Evolutionary conservation across 164 flowering plant species (phyloP), one percentile per base, ranked within the genome.

Genomic region (Berberis thunbergii): DNA sequence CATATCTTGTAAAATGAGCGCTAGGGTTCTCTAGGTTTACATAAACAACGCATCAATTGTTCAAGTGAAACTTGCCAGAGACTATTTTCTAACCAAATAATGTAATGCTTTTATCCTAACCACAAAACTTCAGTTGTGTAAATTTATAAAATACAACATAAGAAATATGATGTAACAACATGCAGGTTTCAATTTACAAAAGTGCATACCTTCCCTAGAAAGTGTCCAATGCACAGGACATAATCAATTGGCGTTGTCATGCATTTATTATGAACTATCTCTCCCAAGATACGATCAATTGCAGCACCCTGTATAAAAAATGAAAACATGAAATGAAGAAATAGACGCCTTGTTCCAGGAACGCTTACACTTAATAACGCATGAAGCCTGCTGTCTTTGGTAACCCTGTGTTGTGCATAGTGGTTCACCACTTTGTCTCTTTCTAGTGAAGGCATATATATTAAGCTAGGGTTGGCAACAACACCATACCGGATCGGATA

Each of bases 261-360:
- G 74, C 78, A 70, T 73, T 81, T 83, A 68, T 77, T 73, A 58
- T 82, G 93, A 62, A 86, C 86, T 64, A 91, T 86, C 67, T 91
- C 96, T 61, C 93, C 97, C 44, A 91, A 61, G 40, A 91, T 91
- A 7, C 94, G 88, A 77, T 87, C 96, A 69, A 91, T 91, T 9
- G 94, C 96, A 39, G 96, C 96, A 64, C 97, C 97, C 97, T 91
- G 81, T 13, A 63, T 41, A 42, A 43, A 49, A 61, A 2, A 66
- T 54, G 43, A 4, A 68, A 58, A 41, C 5, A 41, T 61, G n/a
- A 41, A 59, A 53, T 40, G 58, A 4, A 39, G 11, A 64, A 43
- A 4, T 54, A 26, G 9, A 12, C 12, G 41, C n/a, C 53, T 4
- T 43, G 6, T 52, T 49, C 41, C 43, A 13, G 6, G 64, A 4